phyloP scores from a whole-genome alignment of 148 eudicot species.

The Silene uniflora region DNA sequence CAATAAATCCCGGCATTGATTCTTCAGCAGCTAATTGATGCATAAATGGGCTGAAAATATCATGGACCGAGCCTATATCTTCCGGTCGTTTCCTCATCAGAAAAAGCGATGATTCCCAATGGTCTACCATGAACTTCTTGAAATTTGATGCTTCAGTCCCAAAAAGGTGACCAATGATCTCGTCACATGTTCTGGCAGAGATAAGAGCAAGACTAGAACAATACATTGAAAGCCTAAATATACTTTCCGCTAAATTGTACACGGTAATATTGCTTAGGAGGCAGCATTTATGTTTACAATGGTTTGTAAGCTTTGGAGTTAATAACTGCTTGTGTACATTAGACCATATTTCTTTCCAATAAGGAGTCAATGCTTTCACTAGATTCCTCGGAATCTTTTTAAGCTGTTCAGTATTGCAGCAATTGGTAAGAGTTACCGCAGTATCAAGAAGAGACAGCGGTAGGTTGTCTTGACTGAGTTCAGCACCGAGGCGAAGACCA shows the following conservation, averaged over 20 bases:
- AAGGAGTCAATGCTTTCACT: constrained; percentile 25
- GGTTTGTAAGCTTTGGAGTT: constrained; percentile 20
- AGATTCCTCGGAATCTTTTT: constrained; percentile 40
- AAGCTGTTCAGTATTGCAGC: constrained; percentile 53
- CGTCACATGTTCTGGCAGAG: constrained; percentile 23
- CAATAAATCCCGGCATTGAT: constrained; percentile 36
- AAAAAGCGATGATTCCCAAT: constrained; percentile 75
- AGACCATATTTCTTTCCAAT: constrained; percentile 51
- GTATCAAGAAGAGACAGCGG: constrained; percentile 45
- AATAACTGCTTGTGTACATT: constrained; percentile 37
- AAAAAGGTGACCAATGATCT: constrained; percentile 41
- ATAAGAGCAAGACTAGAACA: constrained; percentile 18
- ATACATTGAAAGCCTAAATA: constrained; percentile 65
- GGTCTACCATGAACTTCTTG: constrained; percentile 41
- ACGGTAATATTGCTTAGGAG: constrained; percentile 43
- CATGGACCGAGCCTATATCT: constrained; percentile 24
- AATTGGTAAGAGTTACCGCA: constrained; percentile 50
- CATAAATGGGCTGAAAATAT: constrained; percentile 42
- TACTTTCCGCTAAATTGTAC: constrained; percentile 51
- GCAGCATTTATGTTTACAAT: constrained; percentile 20
- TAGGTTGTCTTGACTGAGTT: constrained; percentile 42
- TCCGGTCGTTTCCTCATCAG: constrained; percentile 31
- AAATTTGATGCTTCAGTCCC: constrained; percentile 34
- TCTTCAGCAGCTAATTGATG: constrained; percentile 32
- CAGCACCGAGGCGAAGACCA: constrained; percentile 31